phyloP scores from a whole-genome alignment of 495 filamentous ascomycete species.

The Pseudomonodictys pantanalensis region DNA sequence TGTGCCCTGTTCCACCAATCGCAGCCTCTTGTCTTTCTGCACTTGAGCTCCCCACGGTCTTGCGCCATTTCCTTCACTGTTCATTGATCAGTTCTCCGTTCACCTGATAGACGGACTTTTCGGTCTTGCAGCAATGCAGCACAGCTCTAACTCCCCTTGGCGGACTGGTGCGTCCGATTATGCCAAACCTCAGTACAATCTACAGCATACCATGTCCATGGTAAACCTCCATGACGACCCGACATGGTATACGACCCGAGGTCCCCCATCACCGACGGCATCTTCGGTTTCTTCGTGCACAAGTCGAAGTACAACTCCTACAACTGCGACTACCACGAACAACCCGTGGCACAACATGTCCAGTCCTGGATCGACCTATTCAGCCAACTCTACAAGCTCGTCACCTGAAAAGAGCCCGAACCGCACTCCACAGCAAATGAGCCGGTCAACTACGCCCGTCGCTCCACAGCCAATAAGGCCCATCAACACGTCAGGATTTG shows the following conservation, averaged over 20 bases:
- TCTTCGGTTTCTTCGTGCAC: slow-evolving; percentile 30
- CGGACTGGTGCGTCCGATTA: slow-evolving; percentile 17
- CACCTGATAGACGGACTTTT: slow-evolving; percentile 29
- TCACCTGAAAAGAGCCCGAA: slow-evolving; percentile 31
- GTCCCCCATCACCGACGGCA: slow-evolving; percentile 28
- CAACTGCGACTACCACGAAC: slow-evolving; percentile 12
- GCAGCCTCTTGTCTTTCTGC: slow-evolving; percentile 11
- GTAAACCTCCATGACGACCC: slow-evolving; percentile 30
- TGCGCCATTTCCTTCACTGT: slow-evolving; percentile 23
- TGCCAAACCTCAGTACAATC: slow-evolving; percentile 18
- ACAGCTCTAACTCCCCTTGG: slow-evolving; percentile 27
- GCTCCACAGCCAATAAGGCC: slow-evolving; percentile 33
- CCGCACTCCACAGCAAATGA: slow-evolving; percentile 29
- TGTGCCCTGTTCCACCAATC: slow-evolving; percentile 20
- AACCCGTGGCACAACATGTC: slow-evolving; percentile 29
- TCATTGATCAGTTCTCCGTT: slow-evolving; percentile 25
- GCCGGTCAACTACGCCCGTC: slow-evolving; percentile 31
- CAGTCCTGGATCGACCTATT: slow-evolving; percentile 19
- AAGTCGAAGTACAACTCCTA: slow-evolving; percentile 32
- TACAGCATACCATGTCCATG: slow-evolving; percentile 31
- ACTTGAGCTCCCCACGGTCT: slow-evolving; percentile 15
- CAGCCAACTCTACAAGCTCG: slow-evolving; percentile 13
- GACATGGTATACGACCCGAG: slow-evolving; percentile 18
- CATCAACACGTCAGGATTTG: slow-evolving; percentile 19
- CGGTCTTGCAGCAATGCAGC: slow-evolving; percentile 31